phyloP scores from a whole-genome alignment of 176 grass and related monocot genomes.

The Oryza officinalis region DNA sequence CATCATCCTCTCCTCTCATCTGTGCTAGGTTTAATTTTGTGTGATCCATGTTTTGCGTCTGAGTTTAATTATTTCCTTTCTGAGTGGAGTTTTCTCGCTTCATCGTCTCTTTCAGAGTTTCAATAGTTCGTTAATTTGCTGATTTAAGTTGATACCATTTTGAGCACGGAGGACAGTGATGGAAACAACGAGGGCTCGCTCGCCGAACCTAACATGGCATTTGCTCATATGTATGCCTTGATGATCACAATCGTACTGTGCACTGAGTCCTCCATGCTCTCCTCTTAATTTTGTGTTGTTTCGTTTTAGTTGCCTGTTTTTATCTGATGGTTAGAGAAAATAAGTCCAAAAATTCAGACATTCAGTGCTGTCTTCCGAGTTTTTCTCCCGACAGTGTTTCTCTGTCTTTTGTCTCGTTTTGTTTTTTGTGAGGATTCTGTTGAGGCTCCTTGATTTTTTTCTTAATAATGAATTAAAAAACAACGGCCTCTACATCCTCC shows the following conservation, averaged over 20 bases:
- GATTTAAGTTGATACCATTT: not conserved
- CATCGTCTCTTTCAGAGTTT: not conserved
- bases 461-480: no score
- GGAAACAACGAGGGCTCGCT: slow-evolving; percentile 53
- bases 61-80: not conserved
- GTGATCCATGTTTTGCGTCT: not conserved
- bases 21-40: not conserved
- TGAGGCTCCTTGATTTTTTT: no score
- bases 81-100: not conserved
- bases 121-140: not conserved
- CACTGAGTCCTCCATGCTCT: slow-evolving; percentile 39
- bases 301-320: not conserved
- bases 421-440: no score
- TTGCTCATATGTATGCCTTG: slow-evolving; percentile 39
- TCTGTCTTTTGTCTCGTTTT: no score
- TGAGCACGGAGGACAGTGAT: slow-evolving; percentile 40
- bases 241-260: slow-evolving; percentile 32
- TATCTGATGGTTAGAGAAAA: no score
- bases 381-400: no score
- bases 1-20: not conserved
- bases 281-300: not conserved
- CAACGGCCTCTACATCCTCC: no score
- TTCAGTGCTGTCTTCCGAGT: no score
- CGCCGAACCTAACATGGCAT: slow-evolving; percentile 51
- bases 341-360: no score